Conservation (phyloP, 2,329 filamentous ascomycete species). For the Aspergillus pseudoterreus region DNA sequence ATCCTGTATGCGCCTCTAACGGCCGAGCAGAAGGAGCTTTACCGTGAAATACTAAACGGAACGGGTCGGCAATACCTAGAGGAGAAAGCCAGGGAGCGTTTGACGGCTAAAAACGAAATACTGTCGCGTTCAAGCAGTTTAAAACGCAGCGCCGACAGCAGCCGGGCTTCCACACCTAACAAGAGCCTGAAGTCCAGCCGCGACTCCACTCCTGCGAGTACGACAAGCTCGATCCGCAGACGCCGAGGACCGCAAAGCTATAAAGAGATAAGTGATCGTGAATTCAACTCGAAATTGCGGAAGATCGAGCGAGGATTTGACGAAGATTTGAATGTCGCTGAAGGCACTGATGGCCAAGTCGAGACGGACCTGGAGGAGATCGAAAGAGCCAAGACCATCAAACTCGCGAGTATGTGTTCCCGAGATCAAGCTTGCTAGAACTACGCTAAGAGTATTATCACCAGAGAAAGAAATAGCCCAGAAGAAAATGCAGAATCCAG, state of each 20-base stretch:
- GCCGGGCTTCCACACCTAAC: constrained; percentile 46
- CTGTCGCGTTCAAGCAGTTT: constrained; percentile 42
- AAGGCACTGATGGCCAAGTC: constrained; percentile 32
- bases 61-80: constrained; percentile 55
- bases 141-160: constrained; percentile 56
- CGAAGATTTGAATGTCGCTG: constrained; percentile 47
- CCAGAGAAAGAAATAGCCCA: constrained; percentile 76
- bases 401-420: constrained; percentile 65
- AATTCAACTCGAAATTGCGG: constrained; percentile 71
- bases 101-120: constrained; percentile 37
- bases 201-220: constrained; percentile 66
- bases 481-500: constrained; percentile 89
- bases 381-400: constrained; percentile 64
- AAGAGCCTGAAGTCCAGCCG: constrained; percentile 76
- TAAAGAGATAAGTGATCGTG: constrained; percentile 71
- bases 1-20: constrained; percentile 92
- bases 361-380: constrained; percentile 57
- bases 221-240: constrained; percentile 47
- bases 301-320: constrained; percentile 53
- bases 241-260: constrained; percentile 56
- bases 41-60: constrained; percentile 78
- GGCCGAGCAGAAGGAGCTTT: constrained; percentile 83
- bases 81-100: constrained; percentile 48
- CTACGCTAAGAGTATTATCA: constrained; percentile 20
- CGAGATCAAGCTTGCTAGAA: not conserved